These are phyloP conservation scores for Colletotrichum sp. DNA, from an alignment of 2,329 filamentous ascomycete genomes.

Conservation along the genomic window DNA sequence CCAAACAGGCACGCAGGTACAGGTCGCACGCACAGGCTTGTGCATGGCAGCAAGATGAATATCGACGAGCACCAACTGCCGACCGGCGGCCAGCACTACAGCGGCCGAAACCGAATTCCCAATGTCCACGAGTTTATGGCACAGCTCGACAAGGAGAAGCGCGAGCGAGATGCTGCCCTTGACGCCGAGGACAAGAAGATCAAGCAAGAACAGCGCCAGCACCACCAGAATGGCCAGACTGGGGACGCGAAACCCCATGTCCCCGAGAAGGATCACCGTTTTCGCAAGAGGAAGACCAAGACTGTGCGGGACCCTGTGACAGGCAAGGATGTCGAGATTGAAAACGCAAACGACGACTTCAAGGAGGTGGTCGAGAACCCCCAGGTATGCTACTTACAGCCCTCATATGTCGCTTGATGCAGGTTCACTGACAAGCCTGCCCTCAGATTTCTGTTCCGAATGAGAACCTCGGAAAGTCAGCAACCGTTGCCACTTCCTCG, in stretches of 20 bases:
- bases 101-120: constrained; percentile 81
- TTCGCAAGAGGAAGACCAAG: constrained; percentile 61
- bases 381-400: constrained; percentile 48
- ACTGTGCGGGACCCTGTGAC: constrained; percentile 88
- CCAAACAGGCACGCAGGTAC: not conserved
- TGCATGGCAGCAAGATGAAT: constrained; percentile 36
- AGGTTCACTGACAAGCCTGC: not conserved
- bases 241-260: constrained; percentile 46
- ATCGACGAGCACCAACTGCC: constrained; percentile 46
- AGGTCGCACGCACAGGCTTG: not conserved
- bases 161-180: constrained; percentile 73
- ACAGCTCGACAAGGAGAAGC: constrained; percentile 80
- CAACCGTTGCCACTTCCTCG: constrained; percentile 73
- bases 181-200: constrained; percentile 59
- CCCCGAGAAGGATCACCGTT: constrained; percentile 33
- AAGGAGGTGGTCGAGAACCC: constrained; percentile 76
- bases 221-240: not conserved
- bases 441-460: constrained; percentile 82
- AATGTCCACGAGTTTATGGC: constrained; percentile 87
- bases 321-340: constrained; percentile 83
- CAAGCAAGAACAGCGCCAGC: constrained; percentile 25
- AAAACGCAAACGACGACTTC: constrained; percentile 75
- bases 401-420: not conserved
- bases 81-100: constrained; percentile 73
- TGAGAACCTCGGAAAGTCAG: constrained; percentile 80